Evolutionary conservation across 139 green algal species (phyloP), one percentile per base, ranked within the genome.

Genomic region (Chlamydomonas sp.): DNA sequence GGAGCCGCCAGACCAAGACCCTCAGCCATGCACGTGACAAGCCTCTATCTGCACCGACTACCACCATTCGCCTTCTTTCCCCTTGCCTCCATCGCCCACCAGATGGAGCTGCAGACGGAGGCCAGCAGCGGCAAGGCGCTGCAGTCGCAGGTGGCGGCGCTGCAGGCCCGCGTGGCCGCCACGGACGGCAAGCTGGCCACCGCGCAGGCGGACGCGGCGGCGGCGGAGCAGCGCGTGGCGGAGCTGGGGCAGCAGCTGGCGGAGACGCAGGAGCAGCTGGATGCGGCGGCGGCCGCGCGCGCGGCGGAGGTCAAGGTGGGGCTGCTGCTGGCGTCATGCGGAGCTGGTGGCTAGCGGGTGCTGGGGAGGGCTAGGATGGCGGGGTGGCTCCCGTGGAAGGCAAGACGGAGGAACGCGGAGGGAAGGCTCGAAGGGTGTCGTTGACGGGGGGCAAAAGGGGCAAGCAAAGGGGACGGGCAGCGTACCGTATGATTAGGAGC

Each of bases 61-160:
- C 31, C 31, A 49, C 31, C 31, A 0, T 49, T 49, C 31, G 31
- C 31, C 31, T 49, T 49, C 31, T 49, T 49, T 49, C 31, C 31
- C 31, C 0, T 0, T 49, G 31, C 31, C 31, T 49, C 31, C 31
- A 49, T 49, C 14, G 4, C 63, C 17, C 66, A 7, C 0, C 72
- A 86, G 82, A 71, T 61, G 31, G 82, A 86, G 71, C 71, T 86
- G 20, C 82, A 86, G 20, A n/a, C 71, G 15, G 71, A 79, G 59
- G 7, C 9, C 14, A 61, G 71, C n/a, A 66, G 71, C 82, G 20
- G 60, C 68, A 79, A 79, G 59, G 82, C 82, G 69, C 82, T 86
- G 69, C 71, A 79, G 69, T 71, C 31, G 31, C 71, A 86, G 82
- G 82, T 86, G n/a, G 71, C 59, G 8, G n/a, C 71, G 18, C 82